Conservation (phyloP, 2,329 filamentous ascomycete genomes). For the Xylariaceae sp. region DNA sequence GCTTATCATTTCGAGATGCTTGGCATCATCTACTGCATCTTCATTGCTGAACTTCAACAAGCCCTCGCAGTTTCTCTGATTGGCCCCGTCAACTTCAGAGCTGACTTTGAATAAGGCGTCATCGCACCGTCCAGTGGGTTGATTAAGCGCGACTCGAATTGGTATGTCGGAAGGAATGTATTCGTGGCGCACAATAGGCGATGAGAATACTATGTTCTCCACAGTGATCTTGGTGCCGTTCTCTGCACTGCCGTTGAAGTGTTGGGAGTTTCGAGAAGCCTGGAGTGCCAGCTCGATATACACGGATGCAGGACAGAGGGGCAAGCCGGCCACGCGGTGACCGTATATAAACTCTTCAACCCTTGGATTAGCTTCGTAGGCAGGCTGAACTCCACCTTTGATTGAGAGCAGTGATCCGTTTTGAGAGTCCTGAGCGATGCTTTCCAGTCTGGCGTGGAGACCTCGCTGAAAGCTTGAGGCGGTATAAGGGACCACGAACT, state of each 20-base stretch:
- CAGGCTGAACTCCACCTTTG: neutral
- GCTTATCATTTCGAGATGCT: neutral
- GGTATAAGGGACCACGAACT: neutral
- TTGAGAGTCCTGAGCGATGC: neutral
- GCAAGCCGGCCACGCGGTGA: constrained; percentile 11
- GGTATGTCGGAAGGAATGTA: neutral
- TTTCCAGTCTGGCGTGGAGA: neutral
- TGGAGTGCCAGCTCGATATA: constrained; percentile 15
- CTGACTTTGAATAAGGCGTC: neutral
- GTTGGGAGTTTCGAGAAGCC: constrained; percentile 1
- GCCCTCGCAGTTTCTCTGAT: neutral
- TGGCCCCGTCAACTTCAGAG: neutral
- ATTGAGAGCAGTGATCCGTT: neutral
- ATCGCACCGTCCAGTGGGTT: neutral
- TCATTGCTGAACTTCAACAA: neutral
- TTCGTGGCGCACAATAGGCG: neutral
- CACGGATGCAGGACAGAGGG: constrained; percentile 16
- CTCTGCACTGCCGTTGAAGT: neutral
- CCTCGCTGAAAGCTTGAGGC: neutral
- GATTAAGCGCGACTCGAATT: neutral
- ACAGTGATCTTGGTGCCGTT: neutral
- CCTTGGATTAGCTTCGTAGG: constrained; percentile 20
- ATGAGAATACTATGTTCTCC: neutral
- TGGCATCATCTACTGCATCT: neutral
- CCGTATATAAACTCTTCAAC: constrained; percentile 13